phyloP scores from a whole-genome alignment of 768 basidiomycete genomes.

The Rhodocollybia butyracea region DNA sequence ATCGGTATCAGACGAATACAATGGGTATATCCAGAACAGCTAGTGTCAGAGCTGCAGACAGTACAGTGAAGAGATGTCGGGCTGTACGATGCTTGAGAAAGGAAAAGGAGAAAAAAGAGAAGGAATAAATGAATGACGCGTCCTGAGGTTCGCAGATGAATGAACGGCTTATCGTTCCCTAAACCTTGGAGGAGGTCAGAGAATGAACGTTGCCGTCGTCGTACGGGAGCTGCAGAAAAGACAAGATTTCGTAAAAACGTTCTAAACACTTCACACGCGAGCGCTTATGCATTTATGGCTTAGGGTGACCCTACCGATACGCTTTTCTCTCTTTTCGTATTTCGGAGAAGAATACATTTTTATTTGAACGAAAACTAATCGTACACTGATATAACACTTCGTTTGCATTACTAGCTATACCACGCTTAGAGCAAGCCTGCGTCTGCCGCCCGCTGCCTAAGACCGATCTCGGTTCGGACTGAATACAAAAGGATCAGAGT shows the following conservation, averaged over 20 bases:
- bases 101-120: slow-evolving; percentile 5
- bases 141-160: slow-evolving; percentile 2
- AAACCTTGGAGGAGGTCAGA: background rate
- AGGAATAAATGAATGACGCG: slow-evolving; percentile 9
- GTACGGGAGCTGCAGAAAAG: slow-evolving; percentile 7
- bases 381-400: background rate
- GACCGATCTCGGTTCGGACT: no score
- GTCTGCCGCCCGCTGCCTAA: no score
- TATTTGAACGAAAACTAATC: background rate
- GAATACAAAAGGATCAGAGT: no score
- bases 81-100: background rate
- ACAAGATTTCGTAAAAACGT: background rate
- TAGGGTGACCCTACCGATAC: no score
- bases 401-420: no score
- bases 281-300: background rate
- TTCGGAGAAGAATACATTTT: background rate
- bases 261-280: background rate
- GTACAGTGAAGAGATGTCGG: slow-evolving; percentile 1
- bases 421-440: no score
- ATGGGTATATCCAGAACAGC: slow-evolving; percentile 9
- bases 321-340: no score
- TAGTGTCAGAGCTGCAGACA: background rate
- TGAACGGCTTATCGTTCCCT: slow-evolving; percentile 6
- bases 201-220: slow-evolving; percentile 2
- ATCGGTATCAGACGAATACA: slow-evolving; percentile 3